Conservation (phyloP, 805 yeast genomes). For the Wickerhamiella vanderwaltii region DNA sequence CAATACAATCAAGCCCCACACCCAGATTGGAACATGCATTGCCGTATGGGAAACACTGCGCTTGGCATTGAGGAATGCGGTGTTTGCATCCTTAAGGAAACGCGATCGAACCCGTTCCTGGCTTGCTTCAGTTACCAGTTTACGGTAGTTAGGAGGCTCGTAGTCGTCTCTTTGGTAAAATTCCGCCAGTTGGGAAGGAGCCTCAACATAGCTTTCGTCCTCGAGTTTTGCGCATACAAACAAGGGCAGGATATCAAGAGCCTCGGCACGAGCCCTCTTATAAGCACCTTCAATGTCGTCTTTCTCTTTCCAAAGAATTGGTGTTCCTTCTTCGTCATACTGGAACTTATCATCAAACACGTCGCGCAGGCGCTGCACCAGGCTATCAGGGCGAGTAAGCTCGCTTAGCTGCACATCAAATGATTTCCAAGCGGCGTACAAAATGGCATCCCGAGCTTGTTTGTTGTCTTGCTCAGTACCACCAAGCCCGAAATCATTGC, state of each 20-base stretch:
- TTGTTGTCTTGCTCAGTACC: conserved; percentile 34
- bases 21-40: conserved; percentile 72
- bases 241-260: conserved; percentile 48
- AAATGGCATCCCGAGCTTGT: conserved; percentile 34
- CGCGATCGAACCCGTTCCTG: conserved; percentile 44
- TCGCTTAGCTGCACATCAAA: conserved; percentile 50
- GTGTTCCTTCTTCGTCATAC: conserved; percentile 72
- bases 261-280: conserved; percentile 43
- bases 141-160: conserved; percentile 34
- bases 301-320: conserved; percentile 65
- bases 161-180: conserved; percentile 41
- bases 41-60: conserved; percentile 68
- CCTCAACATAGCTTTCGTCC: conserved; percentile 29
- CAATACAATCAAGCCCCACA: conserved; percentile 57
- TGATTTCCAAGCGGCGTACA: conserved; percentile 50
- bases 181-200: conserved; percentile 27
- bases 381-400: conserved; percentile 51
- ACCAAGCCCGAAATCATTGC: conserved; percentile 55
- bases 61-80: conserved; percentile 75
- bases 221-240: conserved; percentile 39
- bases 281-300: conserved; percentile 60
- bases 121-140: conserved; percentile 44
- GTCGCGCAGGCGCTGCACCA: conserved; percentile 56
- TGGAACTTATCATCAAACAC: conserved; percentile 72
- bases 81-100: conserved; percentile 65